A percentile compares a stretch with the other conserved stretches of the same genome.
Evolutionary conservation across 2,329 filamentous ascomycete species (phyloP).

Genomic region (Huntiella savannae): DNA sequence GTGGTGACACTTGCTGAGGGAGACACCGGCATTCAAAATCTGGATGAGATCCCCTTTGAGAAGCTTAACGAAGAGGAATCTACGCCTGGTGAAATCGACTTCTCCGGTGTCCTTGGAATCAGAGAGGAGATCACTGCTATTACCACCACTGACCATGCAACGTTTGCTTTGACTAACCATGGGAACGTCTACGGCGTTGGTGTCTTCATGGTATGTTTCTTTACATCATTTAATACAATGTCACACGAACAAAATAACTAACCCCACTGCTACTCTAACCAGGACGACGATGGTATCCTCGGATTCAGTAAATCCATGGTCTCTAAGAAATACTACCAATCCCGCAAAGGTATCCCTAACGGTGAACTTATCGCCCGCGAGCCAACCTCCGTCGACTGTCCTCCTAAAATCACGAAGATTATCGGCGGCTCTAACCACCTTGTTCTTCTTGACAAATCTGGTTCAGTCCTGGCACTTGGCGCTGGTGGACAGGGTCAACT

Average conservation of each 20-base stretch:
- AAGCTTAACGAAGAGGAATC: slow-evolving; percentile 19
- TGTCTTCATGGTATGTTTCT: slow-evolving; percentile 32
- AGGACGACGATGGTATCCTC: slow-evolving; percentile 28
- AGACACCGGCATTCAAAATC: background rate
- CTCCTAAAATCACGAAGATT: slow-evolving; percentile 32
- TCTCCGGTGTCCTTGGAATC: slow-evolving; percentile 28
- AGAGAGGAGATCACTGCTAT: slow-evolving; percentile 35
- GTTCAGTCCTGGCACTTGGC: slow-evolving; percentile 37
- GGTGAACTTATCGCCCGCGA: slow-evolving; percentile 10
- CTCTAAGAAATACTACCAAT: slow-evolving; percentile 1
- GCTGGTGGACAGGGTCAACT: slow-evolving; percentile 29
- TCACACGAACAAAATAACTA: background rate
- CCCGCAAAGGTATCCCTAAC: slow-evolving; percentile 1
- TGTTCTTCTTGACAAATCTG: slow-evolving; percentile 31
- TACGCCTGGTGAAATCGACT: slow-evolving; percentile 15
- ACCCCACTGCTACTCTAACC: background rate
- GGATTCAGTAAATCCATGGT: slow-evolving; percentile 25
- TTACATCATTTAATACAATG: background rate
- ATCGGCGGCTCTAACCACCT: slow-evolving; percentile 38
- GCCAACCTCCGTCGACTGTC: slow-evolving; percentile 27
- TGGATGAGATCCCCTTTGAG: slow-evolving; percentile 31
- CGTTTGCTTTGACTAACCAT: slow-evolving; percentile 41
- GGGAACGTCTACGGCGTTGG: slow-evolving; percentile 50
- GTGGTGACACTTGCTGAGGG: background rate
- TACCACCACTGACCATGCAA: slow-evolving; percentile 41